Evolutionary conservation across 176 grass and related monocot species (phyloP).

Genomic region (Hyparrhenia diplandra): DNA sequence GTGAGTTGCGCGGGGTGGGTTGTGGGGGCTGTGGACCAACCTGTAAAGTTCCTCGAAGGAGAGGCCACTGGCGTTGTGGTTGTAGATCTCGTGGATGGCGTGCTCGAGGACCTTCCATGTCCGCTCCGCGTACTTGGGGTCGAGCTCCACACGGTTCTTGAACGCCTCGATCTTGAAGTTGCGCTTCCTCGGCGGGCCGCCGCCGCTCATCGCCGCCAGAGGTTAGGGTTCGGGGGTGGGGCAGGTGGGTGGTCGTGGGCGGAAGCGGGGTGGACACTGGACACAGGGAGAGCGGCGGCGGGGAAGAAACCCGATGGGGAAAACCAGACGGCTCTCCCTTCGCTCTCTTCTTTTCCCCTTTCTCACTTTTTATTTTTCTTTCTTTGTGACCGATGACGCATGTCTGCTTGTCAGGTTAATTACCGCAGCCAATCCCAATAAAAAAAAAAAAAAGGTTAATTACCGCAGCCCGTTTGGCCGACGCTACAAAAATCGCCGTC

Average conservation of each 20-base stretch:
- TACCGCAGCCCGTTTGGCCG: no score
- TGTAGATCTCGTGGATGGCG: slow-evolving; percentile 97
- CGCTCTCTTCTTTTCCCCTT: background rate
- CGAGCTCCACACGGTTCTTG: slow-evolving; percentile 87
- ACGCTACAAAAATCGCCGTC: no score
- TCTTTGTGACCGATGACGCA: no score
- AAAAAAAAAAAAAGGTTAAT: no score
- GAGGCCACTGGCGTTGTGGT: slow-evolving; percentile 94
- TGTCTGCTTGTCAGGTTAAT: no score
- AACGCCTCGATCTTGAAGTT: slow-evolving; percentile 97
- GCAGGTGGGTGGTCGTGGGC: slow-evolving; percentile 27
- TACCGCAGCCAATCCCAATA: no score
- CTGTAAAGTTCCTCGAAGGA: slow-evolving; percentile 95
- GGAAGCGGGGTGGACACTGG: background rate
- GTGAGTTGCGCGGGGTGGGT: background rate
- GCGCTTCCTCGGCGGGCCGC: slow-evolving; percentile 58
- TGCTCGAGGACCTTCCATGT: slow-evolving; percentile 91
- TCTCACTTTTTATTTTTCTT: no score
- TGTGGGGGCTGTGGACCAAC: slow-evolving; percentile 3
- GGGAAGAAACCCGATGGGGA: slow-evolving; percentile 18
- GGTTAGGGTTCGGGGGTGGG: slow-evolving; percentile 21
- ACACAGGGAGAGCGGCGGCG: background rate
- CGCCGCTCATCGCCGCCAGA: slow-evolving; percentile 48
- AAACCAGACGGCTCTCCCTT: background rate
- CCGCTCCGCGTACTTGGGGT: slow-evolving; percentile 95